These are phyloP conservation scores for Arthrobotrys musiformis DNA, from an alignment of 2,329 filamentous ascomycete genomes.

Conservation along the genomic window DNA sequence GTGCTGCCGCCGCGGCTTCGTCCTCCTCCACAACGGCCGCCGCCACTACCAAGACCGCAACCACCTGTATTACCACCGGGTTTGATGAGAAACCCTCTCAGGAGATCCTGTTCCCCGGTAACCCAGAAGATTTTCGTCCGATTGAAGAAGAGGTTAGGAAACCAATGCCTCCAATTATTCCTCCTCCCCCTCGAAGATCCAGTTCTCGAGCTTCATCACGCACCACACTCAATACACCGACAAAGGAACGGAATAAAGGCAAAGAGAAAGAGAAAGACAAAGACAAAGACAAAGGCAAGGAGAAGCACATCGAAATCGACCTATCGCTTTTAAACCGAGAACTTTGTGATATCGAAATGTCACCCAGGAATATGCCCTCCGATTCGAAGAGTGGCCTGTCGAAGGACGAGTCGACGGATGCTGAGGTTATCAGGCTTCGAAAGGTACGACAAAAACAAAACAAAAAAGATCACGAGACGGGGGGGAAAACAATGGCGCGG, in stretches of 20 bases:
- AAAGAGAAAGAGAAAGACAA: conserved; percentile 23
- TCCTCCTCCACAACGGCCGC: conserved; percentile 12
- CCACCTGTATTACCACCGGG: neutral
- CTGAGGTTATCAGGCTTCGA: conserved; percentile 49
- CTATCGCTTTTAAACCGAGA: conserved; percentile 46
- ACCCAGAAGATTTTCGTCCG: conserved; percentile 52
- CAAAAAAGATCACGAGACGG: too few species aligned
- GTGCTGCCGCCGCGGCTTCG: conserved; percentile 22
- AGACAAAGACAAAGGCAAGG: conserved; percentile 25
- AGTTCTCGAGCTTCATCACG: conserved; percentile 44
- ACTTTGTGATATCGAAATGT: conserved; percentile 43
- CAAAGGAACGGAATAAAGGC: conserved; percentile 38
- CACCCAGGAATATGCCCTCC: conserved; percentile 30
- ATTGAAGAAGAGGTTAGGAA: conserved; percentile 41
- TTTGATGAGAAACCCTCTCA: conserved; percentile 53
- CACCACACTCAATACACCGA: conserved; percentile 1
- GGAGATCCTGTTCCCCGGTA: conserved; percentile 50
- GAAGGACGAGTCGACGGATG: conserved; percentile 36
- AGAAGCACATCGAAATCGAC: conserved; percentile 27
- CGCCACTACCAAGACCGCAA: neutral
- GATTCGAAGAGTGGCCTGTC: conserved; percentile 9
- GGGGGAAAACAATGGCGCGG: neutral
- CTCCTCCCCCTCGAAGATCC: conserved; percentile 52
- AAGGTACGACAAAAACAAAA: too few species aligned
- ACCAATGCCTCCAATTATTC: conserved; percentile 30